phyloP scores from a whole-genome alignment of 225 moss, liverwort and hornwort species.

The Asterella californica region DNA sequence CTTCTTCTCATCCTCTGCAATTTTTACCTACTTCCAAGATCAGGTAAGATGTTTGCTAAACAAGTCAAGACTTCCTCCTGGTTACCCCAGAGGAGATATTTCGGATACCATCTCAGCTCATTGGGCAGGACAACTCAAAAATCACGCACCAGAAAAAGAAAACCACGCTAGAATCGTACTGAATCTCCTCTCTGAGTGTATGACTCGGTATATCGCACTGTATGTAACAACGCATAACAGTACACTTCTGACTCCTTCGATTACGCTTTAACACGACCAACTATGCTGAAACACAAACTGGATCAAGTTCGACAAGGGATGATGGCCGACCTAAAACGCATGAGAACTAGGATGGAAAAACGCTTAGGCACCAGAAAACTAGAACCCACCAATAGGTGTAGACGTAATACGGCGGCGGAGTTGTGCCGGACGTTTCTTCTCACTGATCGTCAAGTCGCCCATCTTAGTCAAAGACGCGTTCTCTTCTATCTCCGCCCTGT shows the following conservation, averaged over 20 bases:
- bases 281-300: no score
- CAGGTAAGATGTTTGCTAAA: neutral
- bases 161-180: no score
- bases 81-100: neutral
- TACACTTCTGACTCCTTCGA: no score
- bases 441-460: neutral
- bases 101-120: no score
- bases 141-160: no score
- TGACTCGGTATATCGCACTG: no score
- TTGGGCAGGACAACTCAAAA: no score
- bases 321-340: neutral
- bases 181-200: no score
- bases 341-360: neutral
- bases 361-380: no score
- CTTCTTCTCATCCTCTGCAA: slow-evolving; percentile 29
- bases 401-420: slow-evolving; percentile 30
- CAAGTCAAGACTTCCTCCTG: neutral
- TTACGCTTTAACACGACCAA: no score
- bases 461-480: neutral
- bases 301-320: neutral
- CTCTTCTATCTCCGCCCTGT: slow-evolving; percentile 17
- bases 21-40: slow-evolving; percentile 8
- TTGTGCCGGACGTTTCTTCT: slow-evolving; percentile 9
- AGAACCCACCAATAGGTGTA: slow-evolving; percentile 24
- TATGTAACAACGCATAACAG: no score